Percentiles rank a stretch among this genome's conserved stretches.
Evolutionary conservation across 148 eudicot genomes (phyloP).

Genomic region (Chenopodium album): DNA sequence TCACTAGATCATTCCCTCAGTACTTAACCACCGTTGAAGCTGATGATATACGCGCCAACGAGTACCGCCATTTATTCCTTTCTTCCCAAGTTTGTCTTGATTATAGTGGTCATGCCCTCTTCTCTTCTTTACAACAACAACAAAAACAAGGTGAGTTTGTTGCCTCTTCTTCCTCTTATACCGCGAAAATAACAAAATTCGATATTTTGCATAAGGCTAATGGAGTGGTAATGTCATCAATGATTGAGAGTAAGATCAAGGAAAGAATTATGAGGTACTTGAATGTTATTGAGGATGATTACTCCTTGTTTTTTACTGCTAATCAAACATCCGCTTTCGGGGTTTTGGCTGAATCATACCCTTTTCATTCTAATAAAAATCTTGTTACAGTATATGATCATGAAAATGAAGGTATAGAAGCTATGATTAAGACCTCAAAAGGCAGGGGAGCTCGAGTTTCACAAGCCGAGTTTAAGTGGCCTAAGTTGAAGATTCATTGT

Average conservation of each 20-base stretch:
- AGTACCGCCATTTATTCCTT: slow-evolving; percentile 50
- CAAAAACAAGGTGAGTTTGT: slow-evolving; percentile 13
- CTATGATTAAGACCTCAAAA: slow-evolving; percentile 41
- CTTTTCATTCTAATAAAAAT: slow-evolving; percentile 38
- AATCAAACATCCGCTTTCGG: slow-evolving; percentile 57
- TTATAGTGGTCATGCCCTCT: slow-evolving; percentile 68
- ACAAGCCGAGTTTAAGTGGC: slow-evolving; percentile 68
- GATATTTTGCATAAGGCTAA: slow-evolving; percentile 32
- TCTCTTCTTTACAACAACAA: slow-evolving; percentile 39
- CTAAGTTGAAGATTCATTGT: slow-evolving; percentile 44
- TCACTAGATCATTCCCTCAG: slow-evolving; percentile 47
- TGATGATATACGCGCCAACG: slow-evolving; percentile 51
- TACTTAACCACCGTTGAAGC: slow-evolving; percentile 49
- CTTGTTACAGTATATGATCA: slow-evolving; percentile 62
- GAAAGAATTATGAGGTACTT: slow-evolving; percentile 51
- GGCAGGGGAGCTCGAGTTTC: slow-evolving; percentile 40
- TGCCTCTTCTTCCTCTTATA: slow-evolving; percentile 33
- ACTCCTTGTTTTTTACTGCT: slow-evolving; percentile 52
- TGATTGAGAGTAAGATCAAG: slow-evolving; percentile 35
- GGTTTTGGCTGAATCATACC: slow-evolving; percentile 52
- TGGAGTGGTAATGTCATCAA: slow-evolving; percentile 23
- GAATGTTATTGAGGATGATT: slow-evolving; percentile 62
- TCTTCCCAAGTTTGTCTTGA: slow-evolving; percentile 64
- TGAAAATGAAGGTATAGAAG: slow-evolving; percentile 55
- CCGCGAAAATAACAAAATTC: slow-evolving; percentile 17